Conservation (phyloP, 2,329 filamentous ascomycete genomes). For the Colletotrichum sp. region DNA sequence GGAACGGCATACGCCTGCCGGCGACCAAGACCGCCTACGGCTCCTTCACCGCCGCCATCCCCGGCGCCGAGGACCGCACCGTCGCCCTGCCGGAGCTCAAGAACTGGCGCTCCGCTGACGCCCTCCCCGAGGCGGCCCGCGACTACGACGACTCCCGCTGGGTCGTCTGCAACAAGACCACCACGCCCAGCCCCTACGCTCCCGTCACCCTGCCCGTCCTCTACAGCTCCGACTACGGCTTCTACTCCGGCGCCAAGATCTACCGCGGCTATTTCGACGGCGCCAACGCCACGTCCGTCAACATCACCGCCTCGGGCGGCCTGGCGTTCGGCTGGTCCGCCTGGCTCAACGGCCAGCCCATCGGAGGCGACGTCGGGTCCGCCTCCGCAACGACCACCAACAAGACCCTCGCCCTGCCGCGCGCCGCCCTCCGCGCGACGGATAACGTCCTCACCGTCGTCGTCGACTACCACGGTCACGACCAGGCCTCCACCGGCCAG, state of each 20-base stretch:
- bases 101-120: constrained; percentile 73
- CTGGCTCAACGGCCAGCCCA: constrained; percentile 70
- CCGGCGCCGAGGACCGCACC: constrained; percentile 38
- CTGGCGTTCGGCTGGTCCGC: constrained; percentile 69
- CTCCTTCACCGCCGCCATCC: constrained; percentile 56
- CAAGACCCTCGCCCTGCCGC: constrained; percentile 59
- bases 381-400: constrained; percentile 46
- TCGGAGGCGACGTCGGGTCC: constrained; percentile 68
- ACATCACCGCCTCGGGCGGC: constrained; percentile 68
- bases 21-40: constrained; percentile 44
- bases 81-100: constrained; percentile 62
- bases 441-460: constrained; percentile 70
- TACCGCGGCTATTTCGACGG: constrained; percentile 75
- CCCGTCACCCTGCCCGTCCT: constrained; percentile 68
- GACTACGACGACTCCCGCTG: constrained; percentile 74
- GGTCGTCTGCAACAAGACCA: constrained; percentile 62
- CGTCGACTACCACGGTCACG: constrained; percentile 73
- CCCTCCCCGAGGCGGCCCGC: constrained; percentile 69
- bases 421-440: constrained; percentile 48
- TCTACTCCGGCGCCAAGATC: constrained; percentile 70
- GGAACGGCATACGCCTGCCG: constrained; percentile 44
- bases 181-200: constrained; percentile 64
- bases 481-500: constrained; percentile 65
- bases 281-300: constrained; percentile 64
- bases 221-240: constrained; percentile 78